A percentile compares a stretch with the other conserved stretches of the same genome.
These are phyloP conservation scores for Agrocybe praecox DNA, from an alignment of 768 basidiomycete species.

Conservation along the genomic window DNA sequence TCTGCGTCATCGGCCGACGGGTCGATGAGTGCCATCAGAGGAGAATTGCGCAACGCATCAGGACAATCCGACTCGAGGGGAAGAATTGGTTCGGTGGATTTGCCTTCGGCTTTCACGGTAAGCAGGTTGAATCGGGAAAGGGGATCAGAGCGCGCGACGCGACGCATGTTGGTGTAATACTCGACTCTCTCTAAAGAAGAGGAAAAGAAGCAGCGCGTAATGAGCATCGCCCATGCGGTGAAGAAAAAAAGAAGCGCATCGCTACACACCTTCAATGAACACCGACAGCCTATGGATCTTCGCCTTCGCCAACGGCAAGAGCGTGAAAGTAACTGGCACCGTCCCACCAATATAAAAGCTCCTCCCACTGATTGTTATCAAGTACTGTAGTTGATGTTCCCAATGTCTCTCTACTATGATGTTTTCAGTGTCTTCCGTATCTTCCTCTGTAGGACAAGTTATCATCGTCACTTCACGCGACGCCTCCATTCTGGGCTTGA, in stretches of 20 bases:
- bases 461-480: conserved; percentile 76
- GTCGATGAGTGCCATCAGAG: conserved; percentile 54
- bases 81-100: conserved; percentile 62
- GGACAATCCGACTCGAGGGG: conserved; percentile 76
- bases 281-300: conserved; percentile 76
- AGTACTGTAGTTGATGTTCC: conserved; percentile 87
- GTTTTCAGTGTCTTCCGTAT: conserved; percentile 80
- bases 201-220: neutral
- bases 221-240: too few species aligned
- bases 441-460: conserved; percentile 76
- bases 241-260: too few species aligned
- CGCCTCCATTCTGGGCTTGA: conserved; percentile 72
- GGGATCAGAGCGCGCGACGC: conserved; percentile 71
- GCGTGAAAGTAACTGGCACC: conserved; percentile 76
- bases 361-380: conserved; percentile 72
- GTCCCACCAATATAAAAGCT: conserved; percentile 83
- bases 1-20: conserved; percentile 42
- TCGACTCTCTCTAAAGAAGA: conserved; percentile 72
- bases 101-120: conserved; percentile 57
- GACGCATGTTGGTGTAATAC: conserved; percentile 72
- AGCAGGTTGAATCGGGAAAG: conserved; percentile 63
- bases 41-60: conserved; percentile 65
- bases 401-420: conserved; percentile 88
- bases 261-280: conserved; percentile 71
- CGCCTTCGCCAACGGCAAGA: conserved; percentile 84